These are phyloP conservation scores for Exsudoporus floridanus DNA, from an alignment of 1,284 basidiomycete genomes.

Conservation along the genomic window DNA sequence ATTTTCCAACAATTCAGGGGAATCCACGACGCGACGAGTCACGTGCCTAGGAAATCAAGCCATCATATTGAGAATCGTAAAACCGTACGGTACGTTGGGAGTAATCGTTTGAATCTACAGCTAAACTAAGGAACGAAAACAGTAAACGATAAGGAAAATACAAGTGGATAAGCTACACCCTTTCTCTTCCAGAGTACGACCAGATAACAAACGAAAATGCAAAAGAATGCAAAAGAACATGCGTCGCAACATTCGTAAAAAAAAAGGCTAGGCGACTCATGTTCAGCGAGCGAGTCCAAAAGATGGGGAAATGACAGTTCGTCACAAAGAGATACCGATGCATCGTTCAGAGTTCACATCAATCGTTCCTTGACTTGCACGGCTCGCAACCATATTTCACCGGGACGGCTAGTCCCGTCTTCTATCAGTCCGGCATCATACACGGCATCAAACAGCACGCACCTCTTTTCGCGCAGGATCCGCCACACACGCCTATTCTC, in stretches of 20 bases:
- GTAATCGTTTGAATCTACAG: neutral
- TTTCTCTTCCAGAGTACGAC: slow-evolving; percentile 13
- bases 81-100: neutral
- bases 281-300: neutral
- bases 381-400: slow-evolving; percentile 74
- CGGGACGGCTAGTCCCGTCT: slow-evolving; percentile 56
- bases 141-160: slow-evolving; percentile 12
- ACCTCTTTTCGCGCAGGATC: slow-evolving; percentile 76
- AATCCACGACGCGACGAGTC: slow-evolving; percentile 19
- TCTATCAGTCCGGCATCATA: slow-evolving; percentile 3
- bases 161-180: slow-evolving; percentile 19
- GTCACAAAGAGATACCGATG: neutral
- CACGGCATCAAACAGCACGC: slow-evolving; percentile 24
- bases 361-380: slow-evolving; percentile 63
- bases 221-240: neutral
- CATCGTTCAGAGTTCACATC: slow-evolving; percentile 28
- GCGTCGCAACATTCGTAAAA: slow-evolving; percentile 12
- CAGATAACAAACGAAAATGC: neutral
- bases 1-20: neutral
- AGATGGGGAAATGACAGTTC: too few relatives aligned
- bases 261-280: neutral
- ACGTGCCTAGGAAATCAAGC: slow-evolving; percentile 32
- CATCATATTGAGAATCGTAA: slow-evolving; percentile 1
- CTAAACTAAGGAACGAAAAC: slow-evolving; percentile 5
- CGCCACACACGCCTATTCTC: slow-evolving; percentile 61